phyloP scores from a whole-genome alignment of 331 rosid genomes.

The Telfairia occidentalis region DNA sequence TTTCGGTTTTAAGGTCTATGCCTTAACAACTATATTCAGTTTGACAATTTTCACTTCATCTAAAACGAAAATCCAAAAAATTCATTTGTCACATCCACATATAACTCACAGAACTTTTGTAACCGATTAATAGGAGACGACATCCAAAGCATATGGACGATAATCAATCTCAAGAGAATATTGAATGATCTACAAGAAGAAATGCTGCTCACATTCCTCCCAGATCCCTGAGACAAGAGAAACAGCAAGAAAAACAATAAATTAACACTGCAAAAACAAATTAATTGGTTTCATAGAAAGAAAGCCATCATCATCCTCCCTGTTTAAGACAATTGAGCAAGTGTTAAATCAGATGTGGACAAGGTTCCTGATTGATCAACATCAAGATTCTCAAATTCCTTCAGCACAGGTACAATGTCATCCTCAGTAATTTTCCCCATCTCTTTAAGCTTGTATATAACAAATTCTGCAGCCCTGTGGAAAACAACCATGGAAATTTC shows the following conservation, averaged over 20 bases:
- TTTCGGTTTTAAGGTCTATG: no score
- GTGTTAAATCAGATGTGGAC: conserved; percentile 45
- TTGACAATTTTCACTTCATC: no score
- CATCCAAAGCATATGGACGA: neutral
- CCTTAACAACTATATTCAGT: no score
- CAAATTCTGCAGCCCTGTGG: conserved; percentile 63
- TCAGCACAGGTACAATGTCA: conserved; percentile 56
- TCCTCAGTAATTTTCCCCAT: conserved; percentile 86
- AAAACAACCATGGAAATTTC: neutral
- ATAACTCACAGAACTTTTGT: neutral
- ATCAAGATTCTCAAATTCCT: conserved; percentile 77
- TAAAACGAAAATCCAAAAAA: no score
- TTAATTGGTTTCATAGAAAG: neutral
- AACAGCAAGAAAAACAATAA: neutral
- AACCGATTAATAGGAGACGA: neutral
- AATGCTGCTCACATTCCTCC: neutral
- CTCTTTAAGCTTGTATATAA: conserved; percentile 70
- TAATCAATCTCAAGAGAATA: neutral
- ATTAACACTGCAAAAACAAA: neutral
- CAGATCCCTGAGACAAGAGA: conserved; percentile 1
- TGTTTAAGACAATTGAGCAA: conserved; percentile 46
- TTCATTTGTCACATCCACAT: neutral
- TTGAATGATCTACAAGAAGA: neutral
- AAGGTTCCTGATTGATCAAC: conserved; percentile 83
- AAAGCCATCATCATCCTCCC: neutral